Evolutionary conservation across 805 yeast species (phyloP).

Genomic region (Suhomyces canberraensis): DNA sequence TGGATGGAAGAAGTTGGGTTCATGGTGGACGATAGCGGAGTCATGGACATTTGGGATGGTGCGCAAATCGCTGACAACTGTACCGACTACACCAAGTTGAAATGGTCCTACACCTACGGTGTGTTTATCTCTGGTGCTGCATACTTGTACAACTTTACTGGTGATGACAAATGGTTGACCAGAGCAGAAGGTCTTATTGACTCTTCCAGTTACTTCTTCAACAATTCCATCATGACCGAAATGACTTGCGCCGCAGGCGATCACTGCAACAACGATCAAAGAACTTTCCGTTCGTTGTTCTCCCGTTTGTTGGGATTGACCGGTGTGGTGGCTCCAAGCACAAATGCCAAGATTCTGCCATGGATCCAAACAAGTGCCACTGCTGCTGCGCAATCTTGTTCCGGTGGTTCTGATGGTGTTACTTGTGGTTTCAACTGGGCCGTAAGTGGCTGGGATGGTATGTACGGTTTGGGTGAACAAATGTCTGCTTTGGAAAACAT

Average conservation of each 20-base stretch:
- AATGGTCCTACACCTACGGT: constrained; percentile 75
- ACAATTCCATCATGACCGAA: constrained; percentile 55
- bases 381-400: constrained; percentile 69
- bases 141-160: constrained; percentile 61
- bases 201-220: constrained; percentile 45
- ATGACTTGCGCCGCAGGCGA: constrained; percentile 51
- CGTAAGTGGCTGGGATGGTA: constrained; percentile 56
- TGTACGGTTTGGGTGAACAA: constrained; percentile 77
- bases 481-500: constrained; percentile 69
- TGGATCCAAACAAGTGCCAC: constrained; percentile 49
- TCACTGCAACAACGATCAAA: constrained; percentile 69
- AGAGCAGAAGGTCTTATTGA: constrained; percentile 35
- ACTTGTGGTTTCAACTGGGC: constrained; percentile 80
- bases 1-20: constrained; percentile 59
- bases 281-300: constrained; percentile 70
- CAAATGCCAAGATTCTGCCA: constrained; percentile 39
- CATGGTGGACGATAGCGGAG: constrained; percentile 13
- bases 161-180: constrained; percentile 40
- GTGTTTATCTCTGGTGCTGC: constrained; percentile 66
- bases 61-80: constrained; percentile 51
- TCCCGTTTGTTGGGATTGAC: constrained; percentile 62
- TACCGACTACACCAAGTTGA: constrained; percentile 43
- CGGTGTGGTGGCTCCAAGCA: constrained; percentile 50
- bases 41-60: constrained; percentile 53
- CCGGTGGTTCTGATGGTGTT: constrained; percentile 79